Conservation (phyloP, 106 monocot genomes). For the Hemerocallis citrina region DNA sequence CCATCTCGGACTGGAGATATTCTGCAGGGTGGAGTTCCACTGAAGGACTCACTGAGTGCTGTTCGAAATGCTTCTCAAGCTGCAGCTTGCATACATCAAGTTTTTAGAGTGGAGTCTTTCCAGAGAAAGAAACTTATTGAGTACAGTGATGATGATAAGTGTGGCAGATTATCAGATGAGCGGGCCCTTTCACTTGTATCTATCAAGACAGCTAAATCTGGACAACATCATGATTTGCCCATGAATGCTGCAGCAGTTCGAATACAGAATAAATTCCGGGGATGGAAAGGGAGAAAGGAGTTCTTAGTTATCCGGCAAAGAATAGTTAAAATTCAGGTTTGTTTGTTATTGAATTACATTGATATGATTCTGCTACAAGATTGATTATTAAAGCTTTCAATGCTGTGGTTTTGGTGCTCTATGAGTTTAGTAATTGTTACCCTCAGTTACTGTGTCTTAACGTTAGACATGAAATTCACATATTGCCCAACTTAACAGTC, state of each 20-base stretch:
- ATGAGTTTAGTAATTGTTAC: too few relatives aligned
- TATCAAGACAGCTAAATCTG: constrained; percentile 29
- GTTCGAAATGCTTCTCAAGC: constrained; percentile 81
- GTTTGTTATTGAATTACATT: constrained; percentile 1
- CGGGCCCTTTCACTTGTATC: constrained; percentile 63
- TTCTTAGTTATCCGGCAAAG: constrained; percentile 69
- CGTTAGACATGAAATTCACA: too few relatives aligned
- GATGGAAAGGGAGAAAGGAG: constrained; percentile 97
- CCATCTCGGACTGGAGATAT: constrained; percentile 19
- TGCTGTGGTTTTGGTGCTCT: neutral
- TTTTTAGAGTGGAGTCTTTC: constrained; percentile 81
- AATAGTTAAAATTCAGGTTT: constrained; percentile 97
- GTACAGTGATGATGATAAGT: constrained; percentile 37
- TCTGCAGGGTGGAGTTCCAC: constrained; percentile 34
- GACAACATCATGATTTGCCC: constrained; percentile 43
- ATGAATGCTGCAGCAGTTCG: constrained; percentile 63
- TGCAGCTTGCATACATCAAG: constrained; percentile 85
- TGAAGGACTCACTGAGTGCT: constrained; percentile 68
- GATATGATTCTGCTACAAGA: neutral
- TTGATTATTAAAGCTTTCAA: neutral
- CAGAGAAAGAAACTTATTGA: constrained; percentile 74
- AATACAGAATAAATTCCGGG: constrained; percentile 94
- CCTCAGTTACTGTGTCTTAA: too few relatives aligned
- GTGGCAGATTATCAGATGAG: constrained; percentile 60
- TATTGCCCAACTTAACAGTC: too few relatives aligned